phyloP scores from a whole-genome alignment of 768 basidiomycete genomes.

The Podaxis sp. region DNA sequence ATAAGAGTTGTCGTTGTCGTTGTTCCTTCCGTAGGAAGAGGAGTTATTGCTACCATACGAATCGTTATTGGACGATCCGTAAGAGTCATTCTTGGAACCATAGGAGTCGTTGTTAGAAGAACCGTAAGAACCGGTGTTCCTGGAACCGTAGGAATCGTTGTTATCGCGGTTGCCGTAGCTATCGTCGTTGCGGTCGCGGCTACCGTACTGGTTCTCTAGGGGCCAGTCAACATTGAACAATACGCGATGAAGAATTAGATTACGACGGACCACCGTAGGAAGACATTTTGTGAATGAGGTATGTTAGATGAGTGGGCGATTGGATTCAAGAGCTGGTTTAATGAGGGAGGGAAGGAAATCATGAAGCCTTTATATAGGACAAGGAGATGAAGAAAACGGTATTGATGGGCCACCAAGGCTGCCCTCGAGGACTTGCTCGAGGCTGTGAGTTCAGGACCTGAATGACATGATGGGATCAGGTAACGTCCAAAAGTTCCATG shows the following conservation, averaged over 20 bases:
- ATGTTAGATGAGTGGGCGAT: not conserved
- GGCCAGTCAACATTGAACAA: not conserved
- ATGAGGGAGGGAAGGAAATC: not conserved
- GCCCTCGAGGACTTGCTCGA: not conserved
- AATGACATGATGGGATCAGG: not conserved
- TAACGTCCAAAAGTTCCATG: not conserved
- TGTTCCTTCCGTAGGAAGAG: slow-evolving; percentile 16
- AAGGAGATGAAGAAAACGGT: not conserved
- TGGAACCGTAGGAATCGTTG: slow-evolving; percentile 16
- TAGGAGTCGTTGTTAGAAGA: slow-evolving; percentile 15
- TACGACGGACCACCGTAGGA: not conserved
- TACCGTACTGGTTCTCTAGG: not conserved
- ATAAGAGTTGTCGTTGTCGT: slow-evolving; percentile 23
- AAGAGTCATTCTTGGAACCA: not conserved
- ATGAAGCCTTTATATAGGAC: not conserved
- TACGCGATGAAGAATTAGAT: not conserved
- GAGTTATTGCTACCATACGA: slow-evolving; percentile 17
- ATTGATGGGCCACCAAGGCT: not conserved
- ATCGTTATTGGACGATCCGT: slow-evolving; percentile 15
- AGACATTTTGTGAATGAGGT: not conserved
- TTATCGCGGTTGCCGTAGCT: slow-evolving; percentile 1
- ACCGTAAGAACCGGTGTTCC: not conserved
- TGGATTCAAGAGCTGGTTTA: not conserved
- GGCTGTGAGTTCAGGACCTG: slow-evolving; percentile 1
- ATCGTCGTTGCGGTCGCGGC: not conserved